phyloP scores from a whole-genome alignment of 2,329 filamentous ascomycete genomes.

The Xylaria sp. region DNA sequence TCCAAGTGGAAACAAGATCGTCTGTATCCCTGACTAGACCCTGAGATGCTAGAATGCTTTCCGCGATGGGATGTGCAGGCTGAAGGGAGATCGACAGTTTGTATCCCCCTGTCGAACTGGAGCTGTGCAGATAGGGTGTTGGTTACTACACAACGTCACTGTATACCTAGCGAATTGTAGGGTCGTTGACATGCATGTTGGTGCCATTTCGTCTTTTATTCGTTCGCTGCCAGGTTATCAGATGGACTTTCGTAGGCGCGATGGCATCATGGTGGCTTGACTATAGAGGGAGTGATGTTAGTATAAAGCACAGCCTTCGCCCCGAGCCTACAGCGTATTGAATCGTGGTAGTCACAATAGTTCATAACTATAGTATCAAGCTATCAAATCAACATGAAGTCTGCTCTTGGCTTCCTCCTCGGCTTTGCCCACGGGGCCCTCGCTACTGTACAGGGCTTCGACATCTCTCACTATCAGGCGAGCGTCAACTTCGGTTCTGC shows the following conservation, averaged over 20 bases:
- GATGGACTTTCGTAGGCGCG: slow-evolving; percentile 1
- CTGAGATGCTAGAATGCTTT: slow-evolving; percentile 21
- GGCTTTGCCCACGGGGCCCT: slow-evolving; percentile 40
- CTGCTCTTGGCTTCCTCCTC: slow-evolving; percentile 31
- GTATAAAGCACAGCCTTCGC: slow-evolving; percentile 29
- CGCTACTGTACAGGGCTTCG: slow-evolving; percentile 55
- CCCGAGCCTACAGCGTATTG: slow-evolving; percentile 5
- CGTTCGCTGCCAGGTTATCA: slow-evolving; percentile 7
- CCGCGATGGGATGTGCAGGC: slow-evolving; percentile 16
- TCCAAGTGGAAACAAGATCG: slow-evolving; percentile 27
- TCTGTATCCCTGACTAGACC: slow-evolving; percentile 7
- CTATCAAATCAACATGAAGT: slow-evolving; percentile 37
- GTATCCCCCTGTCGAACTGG: neutral
- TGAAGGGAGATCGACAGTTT: slow-evolving; percentile 29
- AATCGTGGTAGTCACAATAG: slow-evolving; percentile 1
- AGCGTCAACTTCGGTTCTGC: slow-evolving; percentile 54
- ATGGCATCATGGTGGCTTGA: slow-evolving; percentile 16
- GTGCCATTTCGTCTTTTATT: slow-evolving; percentile 20
- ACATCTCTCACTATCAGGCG: slow-evolving; percentile 56
- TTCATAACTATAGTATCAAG: neutral
- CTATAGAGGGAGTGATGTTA: slow-evolving; percentile 7
- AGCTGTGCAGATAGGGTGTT: slow-evolving; percentile 7
- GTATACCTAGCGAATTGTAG: slow-evolving; percentile 23
- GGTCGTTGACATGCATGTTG: slow-evolving; percentile 28
- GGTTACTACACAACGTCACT: slow-evolving; percentile 18